Evolutionary conservation across 163 green algal species (phyloP), one percentile per base, ranked within the genome.

Genomic region (Chloroidium sp.): DNA sequence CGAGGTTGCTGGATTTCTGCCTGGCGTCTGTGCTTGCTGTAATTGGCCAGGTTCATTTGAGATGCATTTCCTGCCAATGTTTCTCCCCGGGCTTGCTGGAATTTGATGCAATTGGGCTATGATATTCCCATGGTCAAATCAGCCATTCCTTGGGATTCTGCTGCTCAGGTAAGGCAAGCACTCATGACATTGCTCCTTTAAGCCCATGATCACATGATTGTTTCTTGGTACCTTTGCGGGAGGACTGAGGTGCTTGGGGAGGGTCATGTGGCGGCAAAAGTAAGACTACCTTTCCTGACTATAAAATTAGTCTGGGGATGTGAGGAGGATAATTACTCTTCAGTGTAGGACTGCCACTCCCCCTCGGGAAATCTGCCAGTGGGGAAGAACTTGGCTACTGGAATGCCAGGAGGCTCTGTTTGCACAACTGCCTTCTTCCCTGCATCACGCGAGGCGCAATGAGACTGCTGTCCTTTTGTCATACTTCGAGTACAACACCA

Each of bases 271-370:
- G 10, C 14, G 57, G 14, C 13, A 77, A 12, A 77, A 10, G 36
- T 59, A 36, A 77, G 36, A 77, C 10, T 4, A 12, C 14, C 74
- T 62, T 10, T 36, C 13, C 74, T 60, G 57, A 12, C 14, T 12
- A 4, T 58, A 10, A 58, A 77, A 62, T 36, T 36, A 36, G 36
- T 36, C 36, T 36, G 36, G 36, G 36, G 36, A 36, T 36, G 36
- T 36, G 10, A 79, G 13, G 6, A 74, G 14, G 0, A 57, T 69
- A 57, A 88, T 67, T 81, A 92, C 88, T 94, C 92, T 4, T 96
- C 90, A 13, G 90, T 92, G 91, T 99, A 98, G 3, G 87, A 90
- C 85, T 97, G 92, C 83, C 92, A 92, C 87, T 99, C 93, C 1
- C 93, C 95, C 82, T 94, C 90, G 3, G 96, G 96, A 81, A 92